Evolutionary conservation across 371 early-diverging fungal genomes (phyloP).

Genomic region (Funneliformis caledonium): DNA sequence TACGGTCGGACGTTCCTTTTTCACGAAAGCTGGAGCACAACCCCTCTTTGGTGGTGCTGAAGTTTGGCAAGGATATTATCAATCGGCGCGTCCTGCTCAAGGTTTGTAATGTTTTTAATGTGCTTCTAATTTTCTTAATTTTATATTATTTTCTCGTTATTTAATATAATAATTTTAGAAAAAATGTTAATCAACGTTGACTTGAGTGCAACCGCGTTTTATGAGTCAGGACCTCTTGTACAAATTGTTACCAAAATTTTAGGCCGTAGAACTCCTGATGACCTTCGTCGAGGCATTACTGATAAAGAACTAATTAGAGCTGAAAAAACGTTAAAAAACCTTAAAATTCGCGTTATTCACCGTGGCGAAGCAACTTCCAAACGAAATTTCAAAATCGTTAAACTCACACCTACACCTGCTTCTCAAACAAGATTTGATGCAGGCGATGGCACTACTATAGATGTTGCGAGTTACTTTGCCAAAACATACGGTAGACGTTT

Average conservation of each 20-base stretch:
- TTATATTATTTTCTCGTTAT: slow-evolving; percentile 5
- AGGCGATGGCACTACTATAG: slow-evolving; percentile 47
- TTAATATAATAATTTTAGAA: slow-evolving; percentile 41
- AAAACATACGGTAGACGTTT: slow-evolving; percentile 69
- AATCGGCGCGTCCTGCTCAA: slow-evolving; percentile 75
- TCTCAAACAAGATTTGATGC: slow-evolving; percentile 67
- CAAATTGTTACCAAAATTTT: slow-evolving; percentile 67
- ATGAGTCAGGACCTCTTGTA: slow-evolving; percentile 69
- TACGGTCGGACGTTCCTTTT: slow-evolving; percentile 87
- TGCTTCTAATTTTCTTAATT: not conserved
- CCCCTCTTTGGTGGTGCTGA: slow-evolving; percentile 77
- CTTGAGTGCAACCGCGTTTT: slow-evolving; percentile 85
- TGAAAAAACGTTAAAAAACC: slow-evolving; percentile 69
- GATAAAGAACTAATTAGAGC: slow-evolving; percentile 66
- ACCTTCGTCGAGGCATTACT: slow-evolving; percentile 64
- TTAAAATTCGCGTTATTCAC: slow-evolving; percentile 75
- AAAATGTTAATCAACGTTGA: slow-evolving; percentile 81
- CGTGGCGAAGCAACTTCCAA: slow-evolving; percentile 67
- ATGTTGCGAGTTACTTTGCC: slow-evolving; percentile 78
- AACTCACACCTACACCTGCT: slow-evolving; percentile 68
- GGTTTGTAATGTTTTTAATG: slow-evolving; percentile 50
- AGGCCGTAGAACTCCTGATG: slow-evolving; percentile 58
- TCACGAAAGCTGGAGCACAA: slow-evolving; percentile 66
- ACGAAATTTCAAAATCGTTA: slow-evolving; percentile 62
- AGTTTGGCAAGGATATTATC: slow-evolving; percentile 91